Evolutionary conservation across 2,329 filamentous ascomycete genomes (phyloP).

Genomic region (Aspergillus aculeatus): DNA sequence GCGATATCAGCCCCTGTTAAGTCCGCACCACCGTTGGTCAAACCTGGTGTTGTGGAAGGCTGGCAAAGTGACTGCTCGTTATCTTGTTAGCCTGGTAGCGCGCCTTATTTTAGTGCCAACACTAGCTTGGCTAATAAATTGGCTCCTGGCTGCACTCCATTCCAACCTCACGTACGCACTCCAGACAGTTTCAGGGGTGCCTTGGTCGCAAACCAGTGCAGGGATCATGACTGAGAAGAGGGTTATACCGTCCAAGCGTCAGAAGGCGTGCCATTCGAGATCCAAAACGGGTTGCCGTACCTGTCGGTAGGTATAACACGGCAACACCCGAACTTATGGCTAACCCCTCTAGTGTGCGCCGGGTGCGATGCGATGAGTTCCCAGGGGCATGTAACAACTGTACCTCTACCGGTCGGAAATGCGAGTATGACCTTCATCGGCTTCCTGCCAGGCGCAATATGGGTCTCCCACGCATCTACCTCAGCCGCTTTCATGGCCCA

Average conservation of each 20-base stretch:
- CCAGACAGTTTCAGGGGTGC: too few relatives aligned
- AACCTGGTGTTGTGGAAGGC: too few relatives aligned
- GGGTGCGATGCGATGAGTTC: conserved; percentile 1
- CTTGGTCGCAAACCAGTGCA: too few relatives aligned
- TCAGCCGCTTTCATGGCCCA: background rate
- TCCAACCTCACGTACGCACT: too few relatives aligned
- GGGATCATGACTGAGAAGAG: background rate
- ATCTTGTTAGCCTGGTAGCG: too few relatives aligned
- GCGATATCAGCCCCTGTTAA: too few relatives aligned
- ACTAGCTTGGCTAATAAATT: too few relatives aligned
- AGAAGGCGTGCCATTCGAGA: background rate
- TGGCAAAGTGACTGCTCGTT: too few relatives aligned
- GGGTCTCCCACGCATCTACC: background rate
- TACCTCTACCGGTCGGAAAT: background rate
- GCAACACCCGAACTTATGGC: background rate
- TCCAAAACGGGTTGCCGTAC: background rate
- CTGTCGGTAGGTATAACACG: background rate
- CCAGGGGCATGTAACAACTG: background rate
- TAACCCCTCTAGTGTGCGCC: background rate
- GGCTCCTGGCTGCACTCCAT: too few relatives aligned
- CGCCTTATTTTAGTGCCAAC: too few relatives aligned
- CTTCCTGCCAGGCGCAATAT: background rate
- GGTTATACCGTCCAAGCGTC: background rate
- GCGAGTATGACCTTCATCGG: background rate
- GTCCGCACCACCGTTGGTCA: too few relatives aligned